These are phyloP conservation scores for Megacollybia marginata DNA, from an alignment of 768 basidiomycete species.

Conservation along the genomic window DNA sequence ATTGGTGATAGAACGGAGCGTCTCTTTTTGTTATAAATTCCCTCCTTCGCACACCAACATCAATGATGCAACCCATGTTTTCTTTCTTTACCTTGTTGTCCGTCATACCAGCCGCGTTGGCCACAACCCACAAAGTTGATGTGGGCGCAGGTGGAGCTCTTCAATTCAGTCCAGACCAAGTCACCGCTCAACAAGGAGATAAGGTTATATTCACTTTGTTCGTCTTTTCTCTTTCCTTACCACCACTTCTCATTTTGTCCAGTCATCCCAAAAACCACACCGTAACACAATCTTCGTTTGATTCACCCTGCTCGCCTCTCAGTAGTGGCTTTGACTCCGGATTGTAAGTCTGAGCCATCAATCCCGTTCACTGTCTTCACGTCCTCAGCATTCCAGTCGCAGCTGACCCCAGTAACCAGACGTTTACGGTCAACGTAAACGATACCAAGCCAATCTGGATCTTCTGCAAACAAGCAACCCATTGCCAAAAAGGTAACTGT, in stretches of 20 bases:
- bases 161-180: conserved; percentile 24
- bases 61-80: no score
- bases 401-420: conserved; percentile 26
- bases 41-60: no score
- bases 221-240: background rate
- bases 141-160: conserved; percentile 28
- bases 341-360: no score
- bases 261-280: conserved; percentile 35
- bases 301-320: conserved; percentile 21
- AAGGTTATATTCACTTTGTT: conserved; percentile 41
- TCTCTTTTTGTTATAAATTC: no score
- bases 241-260: conserved; percentile 20
- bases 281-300: conserved; percentile 38
- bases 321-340: no score
- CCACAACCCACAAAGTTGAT: conserved; percentile 19
- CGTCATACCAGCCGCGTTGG: conserved; percentile 16
- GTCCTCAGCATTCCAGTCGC: conserved; percentile 16
- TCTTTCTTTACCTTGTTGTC: no score
- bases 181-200: conserved; percentile 38
- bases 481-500: conserved; percentile 20
- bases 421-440: conserved; percentile 30
- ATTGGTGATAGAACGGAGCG: no score
- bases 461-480: conserved; percentile 40
- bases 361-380: conserved; percentile 26
- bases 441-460: conserved; percentile 48